phyloP scores from a whole-genome alignment of 2,329 filamentous ascomycete species.

The Clonostachys chloroleuca region DNA sequence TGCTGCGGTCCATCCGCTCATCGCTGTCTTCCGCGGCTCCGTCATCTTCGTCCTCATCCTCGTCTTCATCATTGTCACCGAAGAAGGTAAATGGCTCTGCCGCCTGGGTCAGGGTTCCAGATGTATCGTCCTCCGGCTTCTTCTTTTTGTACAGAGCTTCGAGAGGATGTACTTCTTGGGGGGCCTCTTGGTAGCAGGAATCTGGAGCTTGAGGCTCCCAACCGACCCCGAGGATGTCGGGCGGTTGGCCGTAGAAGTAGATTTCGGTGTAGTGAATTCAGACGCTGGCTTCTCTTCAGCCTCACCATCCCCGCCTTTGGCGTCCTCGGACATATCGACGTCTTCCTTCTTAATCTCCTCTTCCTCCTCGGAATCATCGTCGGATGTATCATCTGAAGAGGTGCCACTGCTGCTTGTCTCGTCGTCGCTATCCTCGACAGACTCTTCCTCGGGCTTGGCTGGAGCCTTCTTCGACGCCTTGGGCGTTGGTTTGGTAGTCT shows the following conservation, averaged over 20 bases:
- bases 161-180: constrained; percentile 68
- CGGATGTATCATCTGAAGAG: constrained; percentile 23
- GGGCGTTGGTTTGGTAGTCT: constrained; percentile 8
- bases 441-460: constrained; percentile 6
- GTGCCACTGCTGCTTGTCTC: constrained; percentile 33
- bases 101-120: constrained; percentile 25
- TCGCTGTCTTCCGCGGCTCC: background rate
- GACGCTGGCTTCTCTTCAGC: constrained; percentile 3
- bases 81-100: constrained; percentile 77
- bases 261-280: constrained; percentile 7
- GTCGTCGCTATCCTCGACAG: constrained; percentile 17
- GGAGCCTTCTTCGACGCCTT: constrained; percentile 10
- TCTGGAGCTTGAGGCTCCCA: constrained; percentile 49
- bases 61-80: constrained; percentile 40
- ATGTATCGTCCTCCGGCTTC: constrained; percentile 34
- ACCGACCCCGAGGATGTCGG: constrained; percentile 47
- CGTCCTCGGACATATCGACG: constrained; percentile 4
- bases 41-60: constrained; percentile 31
- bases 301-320: constrained; percentile 5
- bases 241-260: constrained; percentile 21
- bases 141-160: constrained; percentile 87
- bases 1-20: constrained; percentile 6
- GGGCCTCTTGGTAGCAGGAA: constrained; percentile 40
- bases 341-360: constrained; percentile 8
- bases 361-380: constrained; percentile 21